Percentiles rank a stretch among this genome's conserved stretches.
Conservation (phyloP, 352 stramenopile species). For the Phytophthora nicotianae region DNA sequence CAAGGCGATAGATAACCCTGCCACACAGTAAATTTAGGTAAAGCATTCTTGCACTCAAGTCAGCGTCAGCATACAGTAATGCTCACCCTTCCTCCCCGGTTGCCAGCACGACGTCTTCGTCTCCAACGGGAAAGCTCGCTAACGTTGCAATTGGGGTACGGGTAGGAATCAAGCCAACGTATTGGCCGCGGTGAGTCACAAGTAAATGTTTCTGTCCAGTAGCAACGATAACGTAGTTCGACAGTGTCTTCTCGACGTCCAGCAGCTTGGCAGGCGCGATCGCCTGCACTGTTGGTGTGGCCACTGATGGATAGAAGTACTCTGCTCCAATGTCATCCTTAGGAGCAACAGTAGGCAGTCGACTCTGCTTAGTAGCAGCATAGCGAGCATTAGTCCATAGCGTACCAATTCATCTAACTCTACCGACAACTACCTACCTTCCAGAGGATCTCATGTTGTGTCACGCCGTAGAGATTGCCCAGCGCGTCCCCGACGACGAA, state of each 20-base stretch:
- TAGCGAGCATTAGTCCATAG: background rate
- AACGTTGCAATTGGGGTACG: slow-evolving; percentile 40
- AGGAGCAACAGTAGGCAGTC: slow-evolving; percentile 10
- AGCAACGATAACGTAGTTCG: slow-evolving; percentile 54
- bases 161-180: slow-evolving; percentile 36
- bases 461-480: slow-evolving; percentile 57
- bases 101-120: slow-evolving; percentile 47
- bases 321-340: slow-evolving; percentile 12
- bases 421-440: slow-evolving; percentile 34
- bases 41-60: slow-evolving; percentile 3
- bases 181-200: slow-evolving; percentile 45
- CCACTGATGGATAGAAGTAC: slow-evolving; percentile 39
- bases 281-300: slow-evolving; percentile 39
- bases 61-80: background rate
- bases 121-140: slow-evolving; percentile 21
- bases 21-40: slow-evolving; percentile 1
- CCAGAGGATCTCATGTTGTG: slow-evolving; percentile 59
- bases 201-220: slow-evolving; percentile 53
- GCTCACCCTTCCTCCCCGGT: slow-evolving; percentile 57
- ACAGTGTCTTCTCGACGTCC: slow-evolving; percentile 59
- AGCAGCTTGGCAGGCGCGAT: slow-evolving; percentile 41
- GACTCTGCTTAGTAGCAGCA: slow-evolving; percentile 20
- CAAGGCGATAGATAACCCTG: slow-evolving; percentile 54
- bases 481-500: slow-evolving; percentile 53
- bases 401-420: background rate